phyloP scores from a whole-genome alignment of 129 eudicot genomes.

The Chrysanthemum seticuspe region DNA sequence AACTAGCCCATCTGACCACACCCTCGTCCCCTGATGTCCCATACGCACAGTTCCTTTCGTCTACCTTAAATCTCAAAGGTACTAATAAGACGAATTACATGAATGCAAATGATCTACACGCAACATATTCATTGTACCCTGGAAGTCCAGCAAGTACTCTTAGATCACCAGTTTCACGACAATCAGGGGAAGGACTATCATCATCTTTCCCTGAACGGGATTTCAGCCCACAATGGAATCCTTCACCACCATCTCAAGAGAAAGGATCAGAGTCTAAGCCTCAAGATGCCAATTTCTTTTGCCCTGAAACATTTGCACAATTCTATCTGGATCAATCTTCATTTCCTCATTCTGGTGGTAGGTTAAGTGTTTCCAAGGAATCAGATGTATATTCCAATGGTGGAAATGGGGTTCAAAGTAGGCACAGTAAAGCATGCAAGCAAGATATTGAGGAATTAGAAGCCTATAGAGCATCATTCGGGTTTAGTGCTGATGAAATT shows the following conservation, averaged over 20 bases:
- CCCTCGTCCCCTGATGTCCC: slow-evolving; percentile 99
- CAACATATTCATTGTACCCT: slow-evolving; percentile 73
- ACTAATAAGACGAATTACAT: slow-evolving; percentile 44
- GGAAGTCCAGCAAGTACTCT: slow-evolving; percentile 90
- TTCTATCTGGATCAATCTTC: slow-evolving; percentile 81
- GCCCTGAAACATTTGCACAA: slow-evolving; percentile 95
- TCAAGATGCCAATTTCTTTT: slow-evolving; percentile 89
- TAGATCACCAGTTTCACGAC: slow-evolving; percentile 67
- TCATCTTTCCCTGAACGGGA: slow-evolving; percentile 65
- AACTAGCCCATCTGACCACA: slow-evolving; percentile 83
- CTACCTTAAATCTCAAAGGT: slow-evolving; percentile 49
- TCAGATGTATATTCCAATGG: slow-evolving; percentile 70
- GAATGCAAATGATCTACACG: slow-evolving; percentile 67
- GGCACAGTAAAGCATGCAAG: slow-evolving; percentile 57
- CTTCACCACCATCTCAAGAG: slow-evolving; percentile 40
- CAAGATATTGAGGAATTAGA: slow-evolving; percentile 91
- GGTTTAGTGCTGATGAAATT: slow-evolving; percentile 97
- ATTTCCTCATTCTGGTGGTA: slow-evolving; percentile 75
- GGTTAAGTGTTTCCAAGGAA: slow-evolving; percentile 86
- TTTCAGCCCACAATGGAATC: slow-evolving; percentile 54
- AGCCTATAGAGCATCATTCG: slow-evolving; percentile 95
- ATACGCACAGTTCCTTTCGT: slow-evolving; percentile 81
- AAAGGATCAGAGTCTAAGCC: slow-evolving; percentile 53
- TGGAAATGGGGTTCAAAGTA: slow-evolving; percentile 66
- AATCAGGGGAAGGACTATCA: slow-evolving; percentile 53